Base-by-base conservation (phyloP, 306 rosid species). In the Gastrolobium bilobum region DNA sequence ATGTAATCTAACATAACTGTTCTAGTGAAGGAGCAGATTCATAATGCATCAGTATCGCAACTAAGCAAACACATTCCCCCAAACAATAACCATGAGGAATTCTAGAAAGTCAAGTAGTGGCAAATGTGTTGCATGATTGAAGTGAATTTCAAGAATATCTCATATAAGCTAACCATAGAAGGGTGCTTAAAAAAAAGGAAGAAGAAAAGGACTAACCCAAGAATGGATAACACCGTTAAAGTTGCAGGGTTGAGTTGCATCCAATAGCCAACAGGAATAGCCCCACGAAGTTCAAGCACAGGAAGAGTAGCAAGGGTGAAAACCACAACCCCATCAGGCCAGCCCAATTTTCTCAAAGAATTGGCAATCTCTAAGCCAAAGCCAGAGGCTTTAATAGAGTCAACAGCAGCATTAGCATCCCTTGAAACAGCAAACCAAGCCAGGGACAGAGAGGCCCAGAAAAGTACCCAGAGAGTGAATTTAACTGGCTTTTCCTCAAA, bases 191-290 rank as follows among this genome's bases (percentile, higher is more conserved):
- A 35, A 42, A 38, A 40, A 37, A 52, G 50, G 0, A 37, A 13
- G 14, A 84, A 78, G 37, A 5, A 76, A 26, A 63, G 8, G 47
- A 85, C 88, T 79, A 76, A 92, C 99, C 99, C 98, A 58, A 93
- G 79, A 79, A 92, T 88, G 4, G 99, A 82, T 1, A 95, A 68
- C 34, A 84, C 39, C 0, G 98, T 93, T 15, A 95, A 76, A 69
- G 64, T 52, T 10, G 52, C 37, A 53, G 99, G 99, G 46, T 84
- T 81, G 77, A 95, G 99, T 13, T 90, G 89, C 97, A 95, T 29
- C 98, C 98, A 92, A 15, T 92, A 92, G 26, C 99, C 99, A 80
- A 92, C 98, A 48, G 97, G 98, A 52, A 95, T 92, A 56, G 99
- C 99, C 51, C 97, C 98, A 62, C 98, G 98, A 64, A 95, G 99